Percentiles rank a stretch among this genome's conserved stretches.
phyloP scores from a whole-genome alignment of 805 yeast species.

The Spathaspora arborariae region DNA sequence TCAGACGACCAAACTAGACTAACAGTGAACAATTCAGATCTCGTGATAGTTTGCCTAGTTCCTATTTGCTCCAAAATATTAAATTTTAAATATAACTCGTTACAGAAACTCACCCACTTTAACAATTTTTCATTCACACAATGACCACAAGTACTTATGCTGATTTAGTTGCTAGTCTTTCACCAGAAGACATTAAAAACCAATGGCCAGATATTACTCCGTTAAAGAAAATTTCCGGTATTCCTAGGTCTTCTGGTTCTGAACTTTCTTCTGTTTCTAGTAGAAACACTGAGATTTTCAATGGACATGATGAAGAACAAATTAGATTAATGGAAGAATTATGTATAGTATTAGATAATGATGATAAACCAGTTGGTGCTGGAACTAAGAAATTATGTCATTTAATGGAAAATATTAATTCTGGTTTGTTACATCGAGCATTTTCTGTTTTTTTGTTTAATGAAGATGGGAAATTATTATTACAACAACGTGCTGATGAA shows the following conservation, averaged over 20 bases:
- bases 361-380: constrained; percentile 86
- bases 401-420: constrained; percentile 79
- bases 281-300: constrained; percentile 47
- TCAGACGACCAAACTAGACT: too few relatives aligned
- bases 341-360: constrained; percentile 86
- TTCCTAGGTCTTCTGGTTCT: constrained; percentile 42
- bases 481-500: constrained; percentile 95
- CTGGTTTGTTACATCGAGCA: constrained; percentile 90
- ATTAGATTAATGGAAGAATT: constrained; percentile 93
- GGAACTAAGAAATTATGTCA: constrained; percentile 91
- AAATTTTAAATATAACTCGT: too few relatives aligned
- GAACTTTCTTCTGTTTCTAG: constrained; percentile 20
- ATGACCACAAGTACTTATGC: constrained; percentile 7
- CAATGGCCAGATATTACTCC: constrained; percentile 71
- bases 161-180: constrained; percentile 50
- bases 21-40: too few relatives aligned
- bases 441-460: constrained; percentile 93
- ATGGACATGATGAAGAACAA: constrained; percentile 92
- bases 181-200: constrained; percentile 46
- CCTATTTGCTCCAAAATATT: too few relatives aligned
- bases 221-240: constrained; percentile 55
- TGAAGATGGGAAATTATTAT: constrained; percentile 64
- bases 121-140: too few relatives aligned
- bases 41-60: too few relatives aligned
- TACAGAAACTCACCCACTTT: too few relatives aligned